A percentile compares a stretch with the other conserved stretches of the same genome.
Evolutionary conservation across 805 yeast genomes (phyloP).

Genomic region (Candida silvatica): DNA sequence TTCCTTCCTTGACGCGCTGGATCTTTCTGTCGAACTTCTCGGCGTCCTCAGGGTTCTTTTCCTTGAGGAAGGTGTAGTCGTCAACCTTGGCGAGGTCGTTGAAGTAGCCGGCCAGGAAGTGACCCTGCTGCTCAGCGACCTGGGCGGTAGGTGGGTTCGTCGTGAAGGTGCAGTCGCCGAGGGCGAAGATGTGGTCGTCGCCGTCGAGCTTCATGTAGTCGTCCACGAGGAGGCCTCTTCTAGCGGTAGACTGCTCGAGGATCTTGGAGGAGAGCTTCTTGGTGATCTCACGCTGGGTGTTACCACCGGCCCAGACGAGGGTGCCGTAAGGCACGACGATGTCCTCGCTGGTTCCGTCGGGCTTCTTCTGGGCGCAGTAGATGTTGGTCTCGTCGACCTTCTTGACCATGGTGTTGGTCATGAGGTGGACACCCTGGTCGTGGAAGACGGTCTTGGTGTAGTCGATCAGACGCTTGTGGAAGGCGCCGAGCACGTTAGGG

Average conservation of each 20-base stretch:
- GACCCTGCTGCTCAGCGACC: slow-evolving; percentile 94
- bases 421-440: slow-evolving; percentile 59
- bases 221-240: slow-evolving; percentile 85
- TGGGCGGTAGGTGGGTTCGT: slow-evolving; percentile 95
- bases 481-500: slow-evolving; percentile 78
- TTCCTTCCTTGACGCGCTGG: slow-evolving; percentile 30
- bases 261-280: slow-evolving; percentile 57
- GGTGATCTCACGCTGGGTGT: slow-evolving; percentile 75
- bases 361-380: slow-evolving; percentile 57
- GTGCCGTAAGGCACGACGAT: slow-evolving; percentile 77
- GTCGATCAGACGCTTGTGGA: slow-evolving; percentile 57
- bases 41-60: slow-evolving; percentile 29
- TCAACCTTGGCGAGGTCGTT: slow-evolving; percentile 57
- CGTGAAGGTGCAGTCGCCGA: slow-evolving; percentile 93
- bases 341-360: slow-evolving; percentile 55
- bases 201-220: slow-evolving; percentile 81
- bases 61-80: slow-evolving; percentile 37
- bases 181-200: slow-evolving; percentile 69
- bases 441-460: slow-evolving; percentile 77
- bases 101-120: slow-evolving; percentile 66
- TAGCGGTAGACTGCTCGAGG: slow-evolving; percentile 72
- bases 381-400: slow-evolving; percentile 68
- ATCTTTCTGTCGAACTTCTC: slow-evolving; percentile 31
- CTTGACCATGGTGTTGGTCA: slow-evolving; percentile 82
- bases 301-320: slow-evolving; percentile 97